These are phyloP conservation scores for Tremella yokohamensis DNA, from an alignment of 768 basidiomycete species.

Conservation along the genomic window DNA sequence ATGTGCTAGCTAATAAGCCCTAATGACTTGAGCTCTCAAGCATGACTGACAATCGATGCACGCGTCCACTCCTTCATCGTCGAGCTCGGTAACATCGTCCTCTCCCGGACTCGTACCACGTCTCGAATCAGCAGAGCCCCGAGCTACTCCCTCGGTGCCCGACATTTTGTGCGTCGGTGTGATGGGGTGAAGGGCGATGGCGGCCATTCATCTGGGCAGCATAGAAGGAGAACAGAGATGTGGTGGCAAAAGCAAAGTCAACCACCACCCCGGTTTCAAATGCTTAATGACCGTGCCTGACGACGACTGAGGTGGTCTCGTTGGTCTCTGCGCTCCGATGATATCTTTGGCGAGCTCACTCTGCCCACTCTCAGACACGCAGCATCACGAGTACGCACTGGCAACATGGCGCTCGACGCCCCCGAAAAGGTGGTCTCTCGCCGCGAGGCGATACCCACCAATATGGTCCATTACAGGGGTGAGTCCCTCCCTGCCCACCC, in stretches of 20 bases:
- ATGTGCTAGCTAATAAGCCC: not conserved
- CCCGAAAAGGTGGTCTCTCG: slow-evolving; percentile 1
- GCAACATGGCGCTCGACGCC: not conserved
- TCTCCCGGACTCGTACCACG: not conserved
- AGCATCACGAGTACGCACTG: too few species aligned
- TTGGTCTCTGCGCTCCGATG: too few species aligned
- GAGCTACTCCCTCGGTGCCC: not conserved
- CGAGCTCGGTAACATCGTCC: not conserved
- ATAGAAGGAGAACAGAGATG: too few species aligned
- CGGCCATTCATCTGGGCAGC: too few species aligned
- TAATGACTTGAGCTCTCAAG: not conserved
- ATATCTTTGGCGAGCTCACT: too few species aligned
- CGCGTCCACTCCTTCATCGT: slow-evolving; percentile 14
- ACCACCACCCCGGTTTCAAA: too few species aligned
- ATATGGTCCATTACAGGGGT: slow-evolving; percentile 39
- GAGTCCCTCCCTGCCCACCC: not conserved
- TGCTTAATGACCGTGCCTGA: too few species aligned
- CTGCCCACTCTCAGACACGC: too few species aligned
- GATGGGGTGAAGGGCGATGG: too few species aligned
- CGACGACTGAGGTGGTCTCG: too few species aligned
- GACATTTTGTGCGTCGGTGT: too few species aligned
- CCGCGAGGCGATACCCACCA: slow-evolving; percentile 38
- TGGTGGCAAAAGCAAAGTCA: too few species aligned
- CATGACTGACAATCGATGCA: slow-evolving; percentile 15
- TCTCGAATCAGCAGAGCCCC: not conserved